Evolutionary conservation across 352 stramenopile species (phyloP), one percentile per base, ranked within the genome.

Genomic region (Globisporangium abappressorium): DNA sequence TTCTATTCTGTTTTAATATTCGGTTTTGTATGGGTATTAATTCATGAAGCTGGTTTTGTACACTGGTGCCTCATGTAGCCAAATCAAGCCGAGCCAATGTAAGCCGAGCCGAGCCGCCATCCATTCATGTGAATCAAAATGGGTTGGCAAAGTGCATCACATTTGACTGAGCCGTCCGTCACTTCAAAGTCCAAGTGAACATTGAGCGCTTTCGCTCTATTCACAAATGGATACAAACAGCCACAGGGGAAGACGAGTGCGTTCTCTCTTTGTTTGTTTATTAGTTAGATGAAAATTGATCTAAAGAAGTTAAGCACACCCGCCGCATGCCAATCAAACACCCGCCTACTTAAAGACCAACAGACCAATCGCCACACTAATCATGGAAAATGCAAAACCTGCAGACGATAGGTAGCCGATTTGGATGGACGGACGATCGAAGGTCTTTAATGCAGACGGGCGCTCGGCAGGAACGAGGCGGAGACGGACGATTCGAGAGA

Each of bases 401-500:
- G 26, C 53, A 20, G 18, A 51, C 43, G 18, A 22, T 20, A 33
- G 30, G 18, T 1, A 22, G 43, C n/a, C 43, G 1, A n/a, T 20
- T n/a, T n/a, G 41, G 14, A 3, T 4, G 26, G 22, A 15, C 6
- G 24, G 5, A 33, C 53, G 53, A 58, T 58, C 43, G 43, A 22
- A 51, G 8, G 15, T 15, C 15, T 58, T 60, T 4, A 24, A 36
- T 43, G 28, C 28, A 51, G 18, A 20, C 43, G 54, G n/a, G 22
- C 28, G 20, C 28, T 43, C 26, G 54, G 9, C 14, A 38, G 6
- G 7, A 26, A 5, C 24, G 22, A 14, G 53, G 53, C 14, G 41
- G 41, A 57, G 53, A 59, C 41, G 41, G 41, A 49, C 28, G 54
- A 59, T 38, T 59, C 15, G 15, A 41, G 54, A 60, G 28, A 46